Base-by-base conservation (phyloP, 2,329 filamentous ascomycete genomes). In the Aspergillus sp. region DNA sequence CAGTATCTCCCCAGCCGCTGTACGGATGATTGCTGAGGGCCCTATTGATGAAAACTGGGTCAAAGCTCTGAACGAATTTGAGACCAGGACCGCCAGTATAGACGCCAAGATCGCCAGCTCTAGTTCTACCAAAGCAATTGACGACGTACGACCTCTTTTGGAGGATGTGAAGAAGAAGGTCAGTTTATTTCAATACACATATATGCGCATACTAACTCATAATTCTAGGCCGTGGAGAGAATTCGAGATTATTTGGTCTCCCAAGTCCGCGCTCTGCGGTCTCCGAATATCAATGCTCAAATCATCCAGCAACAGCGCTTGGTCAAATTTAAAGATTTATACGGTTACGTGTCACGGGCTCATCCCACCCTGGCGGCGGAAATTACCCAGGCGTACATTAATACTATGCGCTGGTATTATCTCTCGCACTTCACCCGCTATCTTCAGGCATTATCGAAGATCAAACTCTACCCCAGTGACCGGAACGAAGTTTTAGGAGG, bases 351-450 rank as follows among this genome's bases (percentile, higher is more conserved):
- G 33, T 86, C 91, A 59, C 87, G 85, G 65, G 89, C 93, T 64
- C 92, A 98, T 67, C 80, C 89, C 1, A 82, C 85, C n/a, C 84
- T 99, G 6, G 91, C 91, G 8, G 88, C 93, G 53, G 91, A 99
- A 74, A 96, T 99, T 63, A 87, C 87, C 8, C 89, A 91, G 71
- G 95, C 96, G 3, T 99, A 99, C 69, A 88, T 96, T 78, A 96
- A 97, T 73, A 99, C 96, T 0, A 99, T 99, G 91, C 86, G 92
- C 53, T 99, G 95, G 95, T 99, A 99, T 70, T 98, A 98, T 71
- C 78, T 89, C 53, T 95, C 90, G 64, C 91, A 97, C 72, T 99
- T 99, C 70, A 87, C 85, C 3, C 87, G 93, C 35, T 99, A 99
- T 73, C 86, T 90, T 62, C 87, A 88, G 66, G 88, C 95, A 0